Conservation (phyloP, 2,329 filamentous ascomycete genomes). For the Periglandula ipomoeae region DNA sequence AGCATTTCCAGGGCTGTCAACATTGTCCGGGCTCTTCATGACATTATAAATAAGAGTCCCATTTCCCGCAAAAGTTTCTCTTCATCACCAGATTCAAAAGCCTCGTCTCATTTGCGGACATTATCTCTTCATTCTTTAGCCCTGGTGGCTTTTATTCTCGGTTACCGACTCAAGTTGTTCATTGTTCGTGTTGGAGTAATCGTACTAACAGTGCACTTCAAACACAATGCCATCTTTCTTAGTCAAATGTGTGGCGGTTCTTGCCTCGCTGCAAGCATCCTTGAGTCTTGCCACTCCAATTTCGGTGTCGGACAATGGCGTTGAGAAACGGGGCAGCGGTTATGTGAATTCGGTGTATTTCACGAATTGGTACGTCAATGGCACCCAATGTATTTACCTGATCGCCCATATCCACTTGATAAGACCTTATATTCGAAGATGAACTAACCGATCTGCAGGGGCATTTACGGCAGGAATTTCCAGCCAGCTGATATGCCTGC, state of each 20-base stretch:
- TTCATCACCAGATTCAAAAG: not conserved
- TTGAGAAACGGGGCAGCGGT: conserved; percentile 15
- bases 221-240: conserved; percentile 19
- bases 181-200: not conserved
- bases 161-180: not conserved
- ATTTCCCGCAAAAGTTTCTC: not conserved
- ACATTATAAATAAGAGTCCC: not conserved
- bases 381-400: too few relatives aligned
- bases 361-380: conserved; percentile 34
- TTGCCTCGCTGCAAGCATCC: conserved; percentile 17
- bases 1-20: not conserved
- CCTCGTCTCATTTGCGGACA: not conserved
- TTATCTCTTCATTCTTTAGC: not conserved
- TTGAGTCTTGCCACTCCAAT: conserved; percentile 15
- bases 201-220: not conserved
- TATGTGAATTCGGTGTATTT: conserved; percentile 35
- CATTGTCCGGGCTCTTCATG: not conserved
- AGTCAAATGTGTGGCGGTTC: conserved; percentile 16
- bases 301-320: not conserved
- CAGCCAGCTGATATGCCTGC: conserved; percentile 62
- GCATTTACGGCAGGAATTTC: conserved; percentile 67
- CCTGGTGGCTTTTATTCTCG: not conserved
- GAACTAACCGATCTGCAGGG: conserved; percentile 31
- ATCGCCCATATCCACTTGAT: too few relatives aligned
- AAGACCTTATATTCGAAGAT: too few relatives aligned